Evolutionary conservation across 805 yeast species (phyloP).

Genomic region (Kuraishia capsulata): DNA sequence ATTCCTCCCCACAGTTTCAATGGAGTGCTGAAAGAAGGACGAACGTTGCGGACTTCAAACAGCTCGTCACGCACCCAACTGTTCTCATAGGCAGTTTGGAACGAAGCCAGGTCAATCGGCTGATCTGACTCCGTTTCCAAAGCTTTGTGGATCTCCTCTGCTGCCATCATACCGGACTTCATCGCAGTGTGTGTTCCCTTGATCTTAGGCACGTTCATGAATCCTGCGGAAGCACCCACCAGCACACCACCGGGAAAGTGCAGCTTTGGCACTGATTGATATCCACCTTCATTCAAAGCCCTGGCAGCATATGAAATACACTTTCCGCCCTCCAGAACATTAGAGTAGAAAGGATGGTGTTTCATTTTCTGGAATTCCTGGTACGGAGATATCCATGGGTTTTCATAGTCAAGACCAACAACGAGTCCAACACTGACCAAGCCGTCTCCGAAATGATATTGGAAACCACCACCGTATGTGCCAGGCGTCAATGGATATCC

Average conservation of each 20-base stretch:
- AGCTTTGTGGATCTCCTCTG: conserved; percentile 62
- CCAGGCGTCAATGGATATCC: conserved; percentile 75
- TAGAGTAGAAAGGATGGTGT: conserved; percentile 75
- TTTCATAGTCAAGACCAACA: conserved; percentile 85
- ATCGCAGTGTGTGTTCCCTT: conserved; percentile 98
- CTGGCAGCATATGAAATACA: conserved; percentile 94
- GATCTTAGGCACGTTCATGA: conserved; percentile 93
- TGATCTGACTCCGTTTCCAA: conserved; percentile 28
- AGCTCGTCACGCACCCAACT: conserved; percentile 89
- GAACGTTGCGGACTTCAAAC: conserved; percentile 74
- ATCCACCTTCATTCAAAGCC: conserved; percentile 95
- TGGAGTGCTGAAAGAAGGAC: conserved; percentile 80
- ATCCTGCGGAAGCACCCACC: conserved; percentile 95
- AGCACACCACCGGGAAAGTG: conserved; percentile 94
- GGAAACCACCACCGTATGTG: conserved; percentile 94
- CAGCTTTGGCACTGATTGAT: conserved; percentile 83
- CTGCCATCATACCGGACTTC: conserved; percentile 93
- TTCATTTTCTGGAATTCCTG: conserved; percentile 94
- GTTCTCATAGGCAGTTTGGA: conserved; percentile 53
- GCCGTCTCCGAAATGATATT: conserved; percentile 94
- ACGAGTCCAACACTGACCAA: conserved; percentile 91
- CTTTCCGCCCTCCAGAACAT: conserved; percentile 76
- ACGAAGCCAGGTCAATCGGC: conserved; percentile 43
- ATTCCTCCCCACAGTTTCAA: conserved; percentile 80
- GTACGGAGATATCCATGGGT: conserved; percentile 93